A percentile compares a stretch with the other conserved stretches of the same genome.
These are phyloP conservation scores for Umbelopsis vinacea DNA, from an alignment of 192 early-diverging fungal genomes.

Conservation along the genomic window DNA sequence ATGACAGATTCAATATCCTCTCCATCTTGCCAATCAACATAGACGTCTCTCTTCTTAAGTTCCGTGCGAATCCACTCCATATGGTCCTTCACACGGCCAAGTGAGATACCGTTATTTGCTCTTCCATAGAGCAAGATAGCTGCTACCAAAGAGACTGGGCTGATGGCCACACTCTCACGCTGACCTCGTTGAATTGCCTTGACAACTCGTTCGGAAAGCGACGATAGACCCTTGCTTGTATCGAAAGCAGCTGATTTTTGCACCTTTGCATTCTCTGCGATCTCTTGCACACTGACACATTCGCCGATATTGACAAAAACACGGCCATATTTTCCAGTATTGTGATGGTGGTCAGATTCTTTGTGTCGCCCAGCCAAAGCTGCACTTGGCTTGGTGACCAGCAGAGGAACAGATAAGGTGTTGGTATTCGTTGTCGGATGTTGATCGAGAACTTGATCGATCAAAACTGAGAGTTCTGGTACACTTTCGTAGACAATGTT, in stretches of 20 bases:
- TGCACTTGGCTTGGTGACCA: conserved; percentile 34
- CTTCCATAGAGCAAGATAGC: conserved; percentile 33
- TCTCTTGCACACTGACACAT: conserved; percentile 18
- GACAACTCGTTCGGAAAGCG: conserved; percentile 31
- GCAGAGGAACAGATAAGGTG: conserved; percentile 17
- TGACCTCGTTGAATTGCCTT: conserved; percentile 35
- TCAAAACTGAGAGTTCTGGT: conserved; percentile 38
- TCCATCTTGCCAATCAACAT: conserved; percentile 42
- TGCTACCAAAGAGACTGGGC: conserved; percentile 36
- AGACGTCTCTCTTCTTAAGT: conserved; percentile 22
- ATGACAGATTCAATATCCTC: conserved; percentile 41
- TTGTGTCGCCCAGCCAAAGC: conserved; percentile 32
- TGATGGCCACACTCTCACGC: conserved; percentile 26
- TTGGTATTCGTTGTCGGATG: conserved; percentile 20
- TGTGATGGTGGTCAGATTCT: conserved; percentile 17
- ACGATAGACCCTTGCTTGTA: conserved; percentile 17
- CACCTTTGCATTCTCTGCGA: conserved; percentile 13
- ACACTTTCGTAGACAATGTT: conserved; percentile 44
- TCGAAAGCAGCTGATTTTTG: conserved; percentile 20
- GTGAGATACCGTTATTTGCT: conserved; percentile 26
- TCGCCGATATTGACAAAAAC: conserved; percentile 37
- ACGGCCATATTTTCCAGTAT: conserved; percentile 40
- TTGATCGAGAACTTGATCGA: conserved; percentile 46
- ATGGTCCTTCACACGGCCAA: conserved; percentile 32
- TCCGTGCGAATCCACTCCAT: conserved; percentile 35